Base-by-base conservation (phyloP, 2,329 filamentous ascomycete genomes). In the Xylariales sp. region DNA sequence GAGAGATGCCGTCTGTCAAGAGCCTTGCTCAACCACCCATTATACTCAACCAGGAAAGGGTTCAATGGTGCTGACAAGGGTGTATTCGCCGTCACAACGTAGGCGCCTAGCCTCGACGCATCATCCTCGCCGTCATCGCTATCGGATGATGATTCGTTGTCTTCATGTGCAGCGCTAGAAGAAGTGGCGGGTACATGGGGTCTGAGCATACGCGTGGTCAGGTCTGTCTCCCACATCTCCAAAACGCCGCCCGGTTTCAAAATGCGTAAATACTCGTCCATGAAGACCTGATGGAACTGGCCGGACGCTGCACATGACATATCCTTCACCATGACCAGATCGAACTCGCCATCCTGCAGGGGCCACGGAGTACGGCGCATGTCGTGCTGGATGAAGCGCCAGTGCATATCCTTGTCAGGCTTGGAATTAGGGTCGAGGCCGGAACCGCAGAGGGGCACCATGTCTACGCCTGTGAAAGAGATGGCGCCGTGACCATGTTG, bases 221-320 rank as follows among this genome's bases (percentile, higher is more conserved):
- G 81, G 63, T 96, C 90, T 4, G 84, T 84, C 50, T 95, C 90
- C 90, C 90, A 96, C 12, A 94, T 73, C 59, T 96, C 91, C 19
- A 96, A 57, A 2, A 80, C 79, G 4, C 91, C 91, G 12, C 87
- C 88, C 0, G 86, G 82, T 50, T 76, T 81, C 25, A 95, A 69
- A 10, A 95, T 66, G 14, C 90, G 84, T 33, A 91, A 67, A 47
- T 82, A 84, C 57, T 96, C 88, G 49, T 87, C 84, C 44, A 81
- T 69, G 19, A 78, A 60, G 4, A 49, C 24, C 38, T 79, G 72
- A 24, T 81, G 76, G 43, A 78, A 69, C 32, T 77, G 66, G 19
- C 77, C 76, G 6, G 84, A 71, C n/a, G 79, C 65, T 16, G 69
- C 76, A 48, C 93, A 71, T 40, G 80, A 83, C 54, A 88, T 68